Conservation (phyloP, 768 basidiomycete species). For the Rhodotorula diobovata region DNA sequence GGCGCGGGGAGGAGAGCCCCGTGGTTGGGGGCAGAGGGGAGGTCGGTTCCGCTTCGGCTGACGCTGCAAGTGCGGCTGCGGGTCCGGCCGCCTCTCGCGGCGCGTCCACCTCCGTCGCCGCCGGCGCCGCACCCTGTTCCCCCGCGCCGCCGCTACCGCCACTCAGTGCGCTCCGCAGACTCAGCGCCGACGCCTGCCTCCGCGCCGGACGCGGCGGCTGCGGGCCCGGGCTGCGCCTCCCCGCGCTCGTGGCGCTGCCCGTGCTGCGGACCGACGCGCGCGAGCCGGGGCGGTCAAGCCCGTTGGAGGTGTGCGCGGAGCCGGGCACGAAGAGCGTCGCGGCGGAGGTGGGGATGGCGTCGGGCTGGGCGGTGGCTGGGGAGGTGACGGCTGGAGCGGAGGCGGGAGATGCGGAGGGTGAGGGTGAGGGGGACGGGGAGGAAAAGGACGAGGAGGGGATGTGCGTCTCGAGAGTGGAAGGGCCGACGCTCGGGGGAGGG, state of each 20-base stretch:
- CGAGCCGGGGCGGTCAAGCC: slow-evolving; percentile 2
- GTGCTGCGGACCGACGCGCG: slow-evolving; percentile 4
- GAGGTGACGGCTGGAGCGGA: neutral
- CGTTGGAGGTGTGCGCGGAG: neutral
- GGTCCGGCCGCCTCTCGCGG: neutral
- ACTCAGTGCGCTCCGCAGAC: neutral
- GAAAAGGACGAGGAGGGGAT: neutral
- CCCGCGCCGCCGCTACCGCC: no score
- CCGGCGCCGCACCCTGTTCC: no score
- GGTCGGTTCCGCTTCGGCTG: neutral
- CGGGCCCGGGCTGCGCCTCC: neutral
- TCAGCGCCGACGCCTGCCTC: neutral
- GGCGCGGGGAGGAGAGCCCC: neutral
- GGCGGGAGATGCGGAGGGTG: neutral
- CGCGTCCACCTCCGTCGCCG: no score
- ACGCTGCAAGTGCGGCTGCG: neutral
- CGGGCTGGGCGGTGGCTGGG: neutral
- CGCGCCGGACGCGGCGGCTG: slow-evolving; percentile 14
- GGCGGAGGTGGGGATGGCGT: neutral
- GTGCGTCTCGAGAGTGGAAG: no score
- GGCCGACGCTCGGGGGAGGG: no score
- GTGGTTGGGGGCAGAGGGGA: neutral
- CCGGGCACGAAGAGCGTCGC: neutral
- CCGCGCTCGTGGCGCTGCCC: neutral
- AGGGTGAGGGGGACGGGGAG: neutral